Percentiles rank a stretch among this genome's conserved stretches.
phyloP scores from a whole-genome alignment of 148 eudicot genomes.

The Camellia sinensis region DNA sequence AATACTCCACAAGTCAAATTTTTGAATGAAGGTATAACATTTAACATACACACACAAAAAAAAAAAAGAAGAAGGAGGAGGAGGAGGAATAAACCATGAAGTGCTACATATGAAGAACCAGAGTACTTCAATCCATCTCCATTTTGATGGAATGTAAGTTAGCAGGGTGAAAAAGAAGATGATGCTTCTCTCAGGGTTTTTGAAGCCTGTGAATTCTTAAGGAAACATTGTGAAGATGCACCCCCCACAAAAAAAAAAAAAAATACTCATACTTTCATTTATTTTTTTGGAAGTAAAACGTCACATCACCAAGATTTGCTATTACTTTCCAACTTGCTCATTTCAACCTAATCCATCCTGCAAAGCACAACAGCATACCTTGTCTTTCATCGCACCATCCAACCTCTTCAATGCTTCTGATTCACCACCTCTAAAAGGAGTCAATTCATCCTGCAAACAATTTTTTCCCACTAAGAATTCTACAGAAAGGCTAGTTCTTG shows the following conservation, averaged over 20 bases:
- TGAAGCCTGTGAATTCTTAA: not conserved
- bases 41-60: not conserved
- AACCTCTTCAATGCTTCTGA: conserved; percentile 77
- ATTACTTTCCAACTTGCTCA: not conserved
- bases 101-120: not conserved
- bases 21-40: not conserved
- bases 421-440: conserved; percentile 90
- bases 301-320: not conserved
- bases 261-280: not conserved
- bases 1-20: not conserved
- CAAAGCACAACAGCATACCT: conserved; percentile 36
- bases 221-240: not conserved
- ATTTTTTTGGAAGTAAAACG: not conserved
- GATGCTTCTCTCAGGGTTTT: not conserved
- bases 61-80: too few relatives aligned
- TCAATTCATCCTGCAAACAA: conserved; percentile 57
- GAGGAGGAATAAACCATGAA: too few relatives aligned
- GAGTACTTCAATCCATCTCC: not conserved
- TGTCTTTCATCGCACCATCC: conserved; percentile 48
- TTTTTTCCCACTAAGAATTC: not conserved
- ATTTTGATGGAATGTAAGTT: not conserved
- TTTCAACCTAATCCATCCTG: not conserved
- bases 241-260: not conserved
- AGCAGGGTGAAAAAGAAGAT: not conserved
- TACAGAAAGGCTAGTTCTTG: not conserved